These are phyloP conservation scores for Magnolia officinalis DNA, from an alignment of 164 flowering plant genomes.

Conservation along the genomic window DNA sequence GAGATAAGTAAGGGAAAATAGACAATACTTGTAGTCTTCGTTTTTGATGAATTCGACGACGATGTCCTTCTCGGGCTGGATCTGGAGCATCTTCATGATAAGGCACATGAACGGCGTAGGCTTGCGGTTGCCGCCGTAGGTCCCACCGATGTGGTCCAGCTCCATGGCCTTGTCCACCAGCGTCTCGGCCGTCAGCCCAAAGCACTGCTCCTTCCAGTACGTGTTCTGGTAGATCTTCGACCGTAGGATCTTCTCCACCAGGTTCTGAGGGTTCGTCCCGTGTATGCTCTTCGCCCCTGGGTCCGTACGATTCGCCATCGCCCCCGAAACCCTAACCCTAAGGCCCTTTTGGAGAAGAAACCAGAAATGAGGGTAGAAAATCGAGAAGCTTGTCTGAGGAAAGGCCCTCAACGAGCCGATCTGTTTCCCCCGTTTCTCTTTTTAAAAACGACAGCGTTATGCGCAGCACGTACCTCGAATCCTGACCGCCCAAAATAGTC, in stretches of 20 bases:
- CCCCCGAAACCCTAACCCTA: background rate
- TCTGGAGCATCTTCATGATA: slow-evolving; percentile 94
- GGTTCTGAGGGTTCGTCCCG: slow-evolving; percentile 93
- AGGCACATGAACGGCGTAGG: slow-evolving; percentile 95
- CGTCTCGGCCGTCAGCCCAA: slow-evolving; percentile 94
- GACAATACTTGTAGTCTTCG: slow-evolving; percentile 81
- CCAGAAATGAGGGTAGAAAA: background rate
- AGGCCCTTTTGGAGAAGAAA: background rate
- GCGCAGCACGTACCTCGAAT: no score
- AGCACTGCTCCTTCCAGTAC: slow-evolving; percentile 98
- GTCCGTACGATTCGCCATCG: slow-evolving; percentile 96
- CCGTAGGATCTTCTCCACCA: slow-evolving; percentile 88
- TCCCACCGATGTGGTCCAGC: slow-evolving; percentile 89
- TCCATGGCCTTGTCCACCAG: slow-evolving; percentile 98
- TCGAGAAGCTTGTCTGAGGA: background rate
- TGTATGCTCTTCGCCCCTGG: slow-evolving; percentile 83
- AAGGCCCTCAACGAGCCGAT: background rate
- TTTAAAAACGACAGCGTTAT: no score
- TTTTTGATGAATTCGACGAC: slow-evolving; percentile 96
- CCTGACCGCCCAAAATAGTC: no score
- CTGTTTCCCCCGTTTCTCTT: background rate
- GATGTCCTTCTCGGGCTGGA: slow-evolving; percentile 97
- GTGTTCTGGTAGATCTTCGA: slow-evolving; percentile 88
- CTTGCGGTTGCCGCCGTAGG: slow-evolving; percentile 80
- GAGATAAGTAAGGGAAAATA: background rate